Evolutionary conservation across 2,329 filamentous ascomycete species (phyloP), one percentile per base, ranked within the genome.

Genomic region (Colletotrichum lini): DNA sequence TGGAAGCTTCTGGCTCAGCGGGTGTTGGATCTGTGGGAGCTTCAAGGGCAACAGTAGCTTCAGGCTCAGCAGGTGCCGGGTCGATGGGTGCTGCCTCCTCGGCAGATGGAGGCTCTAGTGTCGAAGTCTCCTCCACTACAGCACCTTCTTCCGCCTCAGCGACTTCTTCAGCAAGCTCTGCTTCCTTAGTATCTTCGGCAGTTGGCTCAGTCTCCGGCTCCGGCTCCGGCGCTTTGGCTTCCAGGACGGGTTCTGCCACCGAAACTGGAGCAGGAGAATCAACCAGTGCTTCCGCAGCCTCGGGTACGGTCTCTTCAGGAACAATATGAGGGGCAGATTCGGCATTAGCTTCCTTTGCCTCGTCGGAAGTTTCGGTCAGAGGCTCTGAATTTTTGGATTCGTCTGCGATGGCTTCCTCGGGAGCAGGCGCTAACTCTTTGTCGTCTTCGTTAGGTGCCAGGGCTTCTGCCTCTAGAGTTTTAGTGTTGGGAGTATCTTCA

Each of bases 71-170:
- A 16, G 59, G 49, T 40, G 67, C 26, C 2, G 38, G 15, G 12
- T 56, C 49, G 1, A 35, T 2, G 9, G 44, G 12, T 16, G 12
- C 57, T 6, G 44, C 2, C 4, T 60, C 18, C 13, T 56, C 15
- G 6, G 47, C 10, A 54, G 52, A 13, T 44, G 45, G 50, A 16
- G 62, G 38, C 23, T 58, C 38, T 26, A 40, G 35, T n/a, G 53
- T 23, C 40, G 50, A 45, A 7, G 23, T 35, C 10, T 65, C 52
- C 8, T 58, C 62, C 65, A 50, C 30, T 13, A 54, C 68, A 42
- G 73, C 72, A 53, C 58, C 63, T n/a, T 62, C 54, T 9, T 58
- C 58, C 23, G 40, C 65, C 45, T 53, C 65, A 2, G 59, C 61
- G 0, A 59, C 60, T 12, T 44, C 52, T n/a, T 58, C 52, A 7